phyloP scores from a whole-genome alignment of 2,329 filamentous ascomycete species.

The Exophiala oligosperma region DNA sequence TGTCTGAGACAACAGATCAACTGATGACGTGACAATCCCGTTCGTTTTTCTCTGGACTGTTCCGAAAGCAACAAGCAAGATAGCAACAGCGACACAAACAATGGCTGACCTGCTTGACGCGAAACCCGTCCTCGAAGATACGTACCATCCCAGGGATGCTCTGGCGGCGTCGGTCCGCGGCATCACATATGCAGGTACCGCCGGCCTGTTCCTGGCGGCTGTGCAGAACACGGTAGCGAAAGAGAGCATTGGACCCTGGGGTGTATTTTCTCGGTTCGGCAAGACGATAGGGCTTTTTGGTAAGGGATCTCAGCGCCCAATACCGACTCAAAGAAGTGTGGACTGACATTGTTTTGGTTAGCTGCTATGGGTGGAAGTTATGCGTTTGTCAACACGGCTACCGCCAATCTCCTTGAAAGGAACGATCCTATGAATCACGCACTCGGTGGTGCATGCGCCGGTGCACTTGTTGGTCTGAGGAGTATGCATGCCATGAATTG shows the following conservation, averaged over 20 bases:
- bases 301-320: conserved; percentile 41
- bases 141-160: conserved; percentile 74
- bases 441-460: conserved; percentile 74
- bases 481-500: conserved; percentile 57
- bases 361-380: conserved; percentile 74
- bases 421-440: conserved; percentile 75
- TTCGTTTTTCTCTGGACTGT: background rate
- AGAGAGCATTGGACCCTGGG: conserved; percentile 77
- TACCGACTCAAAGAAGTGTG: background rate
- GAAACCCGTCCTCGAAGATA: conserved; percentile 30
- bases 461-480: conserved; percentile 69
- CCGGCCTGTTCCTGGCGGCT: conserved; percentile 71
- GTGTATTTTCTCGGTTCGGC: conserved; percentile 77
- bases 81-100: conserved; percentile 8
- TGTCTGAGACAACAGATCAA: background rate
- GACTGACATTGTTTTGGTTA: conserved; percentile 38
- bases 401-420: conserved; percentile 82
- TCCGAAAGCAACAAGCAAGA: conserved; percentile 3
- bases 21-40: conserved; percentile 17
- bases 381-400: conserved; percentile 72
- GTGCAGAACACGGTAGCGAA: conserved; percentile 84
- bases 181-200: conserved; percentile 63
- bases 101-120: conserved; percentile 32
- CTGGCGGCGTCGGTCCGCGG: conserved; percentile 66
- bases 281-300: conserved; percentile 69